Base-by-base conservation (phyloP, 345 rosid genomes). In the Salix dunnii region DNA sequence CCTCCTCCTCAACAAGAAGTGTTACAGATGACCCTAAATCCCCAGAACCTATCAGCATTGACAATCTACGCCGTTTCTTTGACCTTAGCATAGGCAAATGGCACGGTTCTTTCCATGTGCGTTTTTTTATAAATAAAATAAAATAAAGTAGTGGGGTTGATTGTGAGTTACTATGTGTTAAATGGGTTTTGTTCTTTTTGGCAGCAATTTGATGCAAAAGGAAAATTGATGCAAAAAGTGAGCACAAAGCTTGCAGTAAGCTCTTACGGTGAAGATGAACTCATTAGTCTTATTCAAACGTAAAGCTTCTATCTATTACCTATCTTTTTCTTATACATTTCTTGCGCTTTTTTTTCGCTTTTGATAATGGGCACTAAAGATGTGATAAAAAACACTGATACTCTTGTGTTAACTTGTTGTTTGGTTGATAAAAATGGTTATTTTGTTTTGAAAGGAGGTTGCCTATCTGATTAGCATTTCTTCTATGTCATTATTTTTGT, bases 271-370 rank as follows among this genome's bases (percentile, higher is more conserved):
- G 97, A 93, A 83, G 94, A 86, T 70, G 97, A 93, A 8, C 93
- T 95, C 55, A 86, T 86, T 46, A 91, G 97, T 81, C 97, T 93
- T 68, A 90, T 90, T 72, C 99, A 95, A 88, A 90, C 99, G 99
- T 95, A 91, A 80, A 3, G 17, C 7, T 7, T 27, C 33, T 18
- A 9, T 30, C 21, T 17, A 4, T 65, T 13, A 31, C 20, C 20
- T 65, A 21, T 63, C 67, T 11, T 63, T 28, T 10, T 31, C 2
- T 61, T 65, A 1, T 36, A 3, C 0, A 27, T 46, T 70, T 5
- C 23, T 60, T 46, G 5, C 6, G 4, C 38, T 14, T 30, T 23
- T 42, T 72, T 10, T 31, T 23, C 11, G 23, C 49, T 61, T n/a
- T 31, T 38, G 28, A 51, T 35, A 43, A 13, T 13, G 5, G 49